Conservation (phyloP, 2,329 filamentous ascomycete species). For the Alternaria novae-zelandiae region DNA sequence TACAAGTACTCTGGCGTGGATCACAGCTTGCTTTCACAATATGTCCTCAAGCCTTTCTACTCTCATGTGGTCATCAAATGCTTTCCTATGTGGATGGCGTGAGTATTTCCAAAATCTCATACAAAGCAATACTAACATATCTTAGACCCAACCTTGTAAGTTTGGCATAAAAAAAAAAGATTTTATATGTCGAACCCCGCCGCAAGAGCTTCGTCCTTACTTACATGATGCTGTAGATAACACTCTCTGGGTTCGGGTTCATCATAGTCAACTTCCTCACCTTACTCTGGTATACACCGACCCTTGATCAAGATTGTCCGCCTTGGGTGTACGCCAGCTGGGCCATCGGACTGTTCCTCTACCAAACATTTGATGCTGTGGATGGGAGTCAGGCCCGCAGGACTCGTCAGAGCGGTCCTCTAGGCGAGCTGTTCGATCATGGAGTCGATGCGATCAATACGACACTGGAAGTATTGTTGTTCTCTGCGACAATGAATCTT, state of each 20-base stretch:
- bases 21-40: conserved; percentile 86
- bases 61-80: conserved; percentile 90
- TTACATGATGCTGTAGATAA: conserved; percentile 64
- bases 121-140: conserved; percentile 27
- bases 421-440: conserved; percentile 97
- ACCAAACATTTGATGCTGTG: conserved; percentile 98
- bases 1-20: conserved; percentile 97
- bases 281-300: conserved; percentile 94
- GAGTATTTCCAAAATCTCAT: conserved; percentile 46
- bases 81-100: conserved; percentile 96
- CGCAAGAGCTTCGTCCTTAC: conserved; percentile 5
- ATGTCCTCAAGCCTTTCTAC: conserved; percentile 98
- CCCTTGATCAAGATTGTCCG: conserved; percentile 90
- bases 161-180: conserved; percentile 6
- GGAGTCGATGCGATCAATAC: conserved; percentile 96
- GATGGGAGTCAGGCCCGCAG: conserved; percentile 92
- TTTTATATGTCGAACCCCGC: background rate
- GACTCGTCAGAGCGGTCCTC: conserved; percentile 88
- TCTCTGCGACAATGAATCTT: conserved; percentile 90
- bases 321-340: conserved; percentile 94
- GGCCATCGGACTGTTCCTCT: conserved; percentile 88
- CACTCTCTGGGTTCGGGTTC: conserved; percentile 87
- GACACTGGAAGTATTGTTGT: conserved; percentile 88
- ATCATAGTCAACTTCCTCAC: conserved; percentile 89
- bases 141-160: conserved; percentile 48